Evolutionary conservation across 768 basidiomycete genomes (phyloP), one percentile per base, ranked within the genome.

Genomic region (Pleurotus salmoneostramineus): DNA sequence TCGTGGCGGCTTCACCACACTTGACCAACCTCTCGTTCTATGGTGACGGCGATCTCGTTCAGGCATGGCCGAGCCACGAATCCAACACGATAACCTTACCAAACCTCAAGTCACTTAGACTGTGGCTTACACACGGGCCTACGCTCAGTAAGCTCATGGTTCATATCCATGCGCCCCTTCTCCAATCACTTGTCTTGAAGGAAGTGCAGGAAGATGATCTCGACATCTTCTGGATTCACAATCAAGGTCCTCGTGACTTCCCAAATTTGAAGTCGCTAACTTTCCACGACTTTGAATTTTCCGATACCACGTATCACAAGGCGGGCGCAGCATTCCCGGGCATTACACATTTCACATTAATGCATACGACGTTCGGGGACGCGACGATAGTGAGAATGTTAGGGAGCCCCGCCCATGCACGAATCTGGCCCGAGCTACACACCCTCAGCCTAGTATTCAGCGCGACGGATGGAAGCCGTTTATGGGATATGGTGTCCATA

Each of bases 1-100:
- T 78, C 12, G 15, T 79, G 17, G 69, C 69, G 4, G 60, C 70
- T 1, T 68, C 73, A 7, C 67, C 69, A 3, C 49, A 45, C 31
- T 68, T 83, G 8, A 62, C 66, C 7, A 65, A 80, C 60, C 70
- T 83, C 34, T 81, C 79, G 17, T 59, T 82, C 12, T 72, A 75
- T 49, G 80, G 79, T 14, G 72, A 79, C 35, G 69, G 79, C 17
- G 65, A 78, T 56, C 50, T 45, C 40, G 54, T 52, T 27, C 60
- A 62, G 3, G 36, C 59, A 1, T 75, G 74, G 72, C 64, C 71
- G 10, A 15, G 17, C 6, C 52, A 55, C 17, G 36, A 12, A 11
- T 35, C 33, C 15, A 63, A 68, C 40, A 62, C 62, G 0, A 63
- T 78, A n/a, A 17, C 62, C 14, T 58, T 78, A 40, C 75, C 75